Evolutionary conservation across 768 basidiomycete genomes (phyloP).

Genomic region (Tricholoma saponaceum): DNA sequence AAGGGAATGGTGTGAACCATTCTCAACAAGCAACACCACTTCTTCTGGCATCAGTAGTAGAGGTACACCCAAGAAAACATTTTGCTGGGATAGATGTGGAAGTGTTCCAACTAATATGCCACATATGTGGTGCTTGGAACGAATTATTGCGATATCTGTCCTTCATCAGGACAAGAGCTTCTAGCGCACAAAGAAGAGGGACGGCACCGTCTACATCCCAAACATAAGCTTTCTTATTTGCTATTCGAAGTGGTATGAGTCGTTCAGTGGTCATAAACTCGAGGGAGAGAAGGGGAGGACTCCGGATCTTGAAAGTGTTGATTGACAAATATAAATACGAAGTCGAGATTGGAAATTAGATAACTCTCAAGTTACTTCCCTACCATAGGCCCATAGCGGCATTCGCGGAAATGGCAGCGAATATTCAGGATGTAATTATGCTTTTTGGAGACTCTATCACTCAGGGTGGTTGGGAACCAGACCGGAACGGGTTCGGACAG

Average conservation of each 20-base stretch:
- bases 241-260: slow-evolving; percentile 62
- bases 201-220: slow-evolving; percentile 79
- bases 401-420: slow-evolving; percentile 44
- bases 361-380: no score
- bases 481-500: slow-evolving; percentile 58
- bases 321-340: no score
- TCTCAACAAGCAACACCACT: slow-evolving; percentile 80
- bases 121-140: slow-evolving; percentile 77
- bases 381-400: not conserved
- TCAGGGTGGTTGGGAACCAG: slow-evolving; percentile 55
- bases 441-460: slow-evolving; percentile 85
- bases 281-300: no score
- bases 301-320: no score
- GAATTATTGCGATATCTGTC: slow-evolving; percentile 75
- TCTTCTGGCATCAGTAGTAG: slow-evolving; percentile 89
- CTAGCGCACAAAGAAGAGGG: not conserved
- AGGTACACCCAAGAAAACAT: slow-evolving; percentile 93
- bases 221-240: slow-evolving; percentile 79
- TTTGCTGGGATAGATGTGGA: slow-evolving; percentile 93
- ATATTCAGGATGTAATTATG: slow-evolving; percentile 61
- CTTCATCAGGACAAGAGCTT: slow-evolving; percentile 10
- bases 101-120: slow-evolving; percentile 88
- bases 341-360: no score
- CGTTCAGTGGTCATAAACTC: slow-evolving; percentile 20
- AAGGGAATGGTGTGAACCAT: slow-evolving; percentile 44